Evolutionary conservation across 1,139 yeast species (phyloP), one percentile per base, ranked within the genome.

Genomic region (Hansenula sp.): DNA sequence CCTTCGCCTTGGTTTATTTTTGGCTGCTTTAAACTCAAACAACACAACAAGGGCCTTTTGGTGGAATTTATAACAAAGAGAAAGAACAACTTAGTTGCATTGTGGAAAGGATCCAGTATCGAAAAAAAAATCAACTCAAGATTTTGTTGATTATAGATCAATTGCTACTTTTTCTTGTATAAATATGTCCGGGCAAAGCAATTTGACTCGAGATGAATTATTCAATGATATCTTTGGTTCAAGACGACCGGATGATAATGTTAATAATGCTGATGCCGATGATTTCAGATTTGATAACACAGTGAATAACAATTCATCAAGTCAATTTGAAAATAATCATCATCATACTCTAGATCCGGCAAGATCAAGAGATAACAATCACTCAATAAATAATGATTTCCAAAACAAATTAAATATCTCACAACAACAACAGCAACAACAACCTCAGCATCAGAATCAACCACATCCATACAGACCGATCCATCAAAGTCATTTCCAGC

Each of bases 191-290:
- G 40, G 37, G 14, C 44, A 45, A 34, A 32, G 43, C 14, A 41
- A 36, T 25, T 40, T 43, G 39, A 43, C 47, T 32, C 45, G 64
- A 41, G 61, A 57, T 38, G 61, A 56, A 19, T 49, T 57, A 22
- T 57, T 55, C 47, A 53, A 41, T 35, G 64, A 59, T 39, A 59
- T 59, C 30, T 59, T 59, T 37, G 64, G 64, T 16, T 43, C 40
- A 9, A 44, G 55, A 36, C 39, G 51, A 30, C 52, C 53, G 17
- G 38, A 34, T 20, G 39, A 37, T 12, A 14, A 21, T 10, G n/a
- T 19, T 11, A 11, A 12, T 10, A 4, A 25, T 7, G 6, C 11
- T 18, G 10, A 7, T n/a, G 20, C 17, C 13, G 38, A 32, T 26
- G 19, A 25, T 2, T 37, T 34, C 24, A 26, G 32, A 4, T 40